Base-by-base conservation (phyloP, 768 basidiomycete genomes). In the Pholiota microspora region DNA sequence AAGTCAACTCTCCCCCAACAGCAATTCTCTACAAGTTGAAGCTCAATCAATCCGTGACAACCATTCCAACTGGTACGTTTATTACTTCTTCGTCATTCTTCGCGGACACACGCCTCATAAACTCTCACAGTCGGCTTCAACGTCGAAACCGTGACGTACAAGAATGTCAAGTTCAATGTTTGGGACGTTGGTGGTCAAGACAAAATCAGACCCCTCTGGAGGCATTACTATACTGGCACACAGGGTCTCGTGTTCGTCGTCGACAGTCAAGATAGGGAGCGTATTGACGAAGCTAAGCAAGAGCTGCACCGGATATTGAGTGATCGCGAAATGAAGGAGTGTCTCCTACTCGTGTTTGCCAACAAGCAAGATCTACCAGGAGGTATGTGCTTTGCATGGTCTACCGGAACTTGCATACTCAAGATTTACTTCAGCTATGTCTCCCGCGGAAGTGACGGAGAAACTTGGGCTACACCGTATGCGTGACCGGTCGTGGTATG, bases 141-240 rank as follows among this genome's bases (percentile, higher is more conserved):
- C 66, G 96, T 98, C 56, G 96, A 98, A 74, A 98, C 96, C 3
- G 96, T 98, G 50, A 97, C 94, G 45, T 98, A 98, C 77, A 97
- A 97, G 82, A 98, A 98, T 58, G 94, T 93, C 67, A 92, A 92
- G 69, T 94, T 93, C 77, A 93, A 92, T 61, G 88, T 92, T 6
- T 91, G 94, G 93, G 94, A 97, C 68, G 96, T 98, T 35, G 96
- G 96, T 64, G 96, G 96, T n/a, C 96, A 98, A 75, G 96, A 98
- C 78, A 98, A 98, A 82, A 98, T 98, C 67, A 83, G 96, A 48
- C 96, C 96, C 23, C 78, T 98, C 36, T 98, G 96, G 96, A 82
- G 96, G 74, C 96, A 98, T 73, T 98, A 98, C 73, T 98, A 98
- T 77, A 98, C 96, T 10, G 96, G 96, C 57, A 98, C 96, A 1